Evolutionary conservation across 352 stramenopile species (phyloP), one percentile per base, ranked within the genome.

Genomic region (Plasmopara muralis): DNA sequence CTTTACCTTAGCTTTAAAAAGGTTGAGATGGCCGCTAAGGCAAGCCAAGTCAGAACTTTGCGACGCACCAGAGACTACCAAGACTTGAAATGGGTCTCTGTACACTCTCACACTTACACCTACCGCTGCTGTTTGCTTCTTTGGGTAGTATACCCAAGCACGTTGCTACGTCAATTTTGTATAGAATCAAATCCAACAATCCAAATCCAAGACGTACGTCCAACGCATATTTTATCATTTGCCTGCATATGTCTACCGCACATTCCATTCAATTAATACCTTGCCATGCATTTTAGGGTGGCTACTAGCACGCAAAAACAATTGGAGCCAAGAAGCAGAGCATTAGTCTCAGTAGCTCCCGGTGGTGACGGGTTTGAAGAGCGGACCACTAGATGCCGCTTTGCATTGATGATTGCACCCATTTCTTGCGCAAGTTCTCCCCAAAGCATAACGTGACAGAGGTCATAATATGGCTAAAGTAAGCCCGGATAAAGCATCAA

Each of bases 391-490:
- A 83, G 61, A 54, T 97, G 88, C 50, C 85, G 89, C 9, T 49
- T 70, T 30, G 62, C 50, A 60, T 97, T 74, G 45, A 97, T 93
- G 39, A 83, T 56, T 12, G 63, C 72, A 16, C 72, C 69, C 52
- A 91, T 95, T 34, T 79, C 62, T 53, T 97, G 85, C 9, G 96
- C 96, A 31, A 94, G 95, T 55, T 97, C 98, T 18, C 97, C 97
- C 97, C 97, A 99, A 7, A 99, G 74, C 57, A 99, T 60, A 68
- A 99, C 39, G 97, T 64, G 44, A 72, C 66, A 44, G 84, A 71
- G 41, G 98, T 93, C 50, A 99, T 72, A 31, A 84, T 84, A 68
- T 99, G 93, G 5, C 96, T 99, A 53, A 99, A 96, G 29, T 83
- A 75, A 60, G 99, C 96, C 97, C 97, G 99, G 39, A 25, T 25